Evolutionary conservation across 139 green algal genomes (phyloP).

Genomic region (Chlamydomonas sp.): DNA sequence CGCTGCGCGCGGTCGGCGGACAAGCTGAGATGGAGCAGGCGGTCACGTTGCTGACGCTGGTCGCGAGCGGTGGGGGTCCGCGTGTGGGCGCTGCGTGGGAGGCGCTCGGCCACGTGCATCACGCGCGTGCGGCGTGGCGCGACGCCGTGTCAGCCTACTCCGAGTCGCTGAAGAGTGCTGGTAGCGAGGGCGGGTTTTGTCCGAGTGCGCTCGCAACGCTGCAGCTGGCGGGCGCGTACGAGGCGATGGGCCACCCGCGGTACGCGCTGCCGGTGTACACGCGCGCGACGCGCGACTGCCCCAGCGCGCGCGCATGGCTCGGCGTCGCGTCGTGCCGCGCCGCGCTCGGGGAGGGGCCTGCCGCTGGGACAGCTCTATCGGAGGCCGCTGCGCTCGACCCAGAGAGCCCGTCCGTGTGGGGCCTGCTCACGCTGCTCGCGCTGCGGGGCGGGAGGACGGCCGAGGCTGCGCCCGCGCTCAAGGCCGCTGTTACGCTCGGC

Average conservation of each 20-base stretch:
- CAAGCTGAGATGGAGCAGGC: no score
- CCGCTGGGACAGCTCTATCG: constrained; percentile 18
- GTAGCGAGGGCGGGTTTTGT: no score
- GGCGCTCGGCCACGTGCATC: neutral
- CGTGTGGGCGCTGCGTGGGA: constrained; percentile 10
- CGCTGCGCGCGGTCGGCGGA: no score
- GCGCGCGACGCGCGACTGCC: constrained; percentile 12
- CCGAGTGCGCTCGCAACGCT: no score
- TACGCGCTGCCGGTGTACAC: constrained; percentile 23
- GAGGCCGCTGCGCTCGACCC: constrained; percentile 27
- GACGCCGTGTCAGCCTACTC: constrained; percentile 8
- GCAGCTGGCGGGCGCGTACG: constrained; percentile 17
- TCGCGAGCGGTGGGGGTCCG: neutral
- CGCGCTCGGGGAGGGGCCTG: constrained; percentile 10
- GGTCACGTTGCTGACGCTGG: neutral
- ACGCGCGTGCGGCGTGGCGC: neutral
- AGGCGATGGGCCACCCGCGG: constrained; percentile 9
- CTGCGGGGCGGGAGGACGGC: neutral
- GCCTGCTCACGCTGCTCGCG: constrained; percentile 17
- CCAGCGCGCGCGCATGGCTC: constrained; percentile 23
- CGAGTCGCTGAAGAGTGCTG: constrained; percentile 22
- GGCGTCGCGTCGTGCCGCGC: constrained; percentile 19
- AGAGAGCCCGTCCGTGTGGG: constrained; percentile 23
- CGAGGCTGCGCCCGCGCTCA: constrained; percentile 22
- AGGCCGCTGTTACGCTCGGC: constrained; percentile 11